phyloP scores from a whole-genome alignment of 305 asterid species.

The Nicotiana rustica region DNA sequence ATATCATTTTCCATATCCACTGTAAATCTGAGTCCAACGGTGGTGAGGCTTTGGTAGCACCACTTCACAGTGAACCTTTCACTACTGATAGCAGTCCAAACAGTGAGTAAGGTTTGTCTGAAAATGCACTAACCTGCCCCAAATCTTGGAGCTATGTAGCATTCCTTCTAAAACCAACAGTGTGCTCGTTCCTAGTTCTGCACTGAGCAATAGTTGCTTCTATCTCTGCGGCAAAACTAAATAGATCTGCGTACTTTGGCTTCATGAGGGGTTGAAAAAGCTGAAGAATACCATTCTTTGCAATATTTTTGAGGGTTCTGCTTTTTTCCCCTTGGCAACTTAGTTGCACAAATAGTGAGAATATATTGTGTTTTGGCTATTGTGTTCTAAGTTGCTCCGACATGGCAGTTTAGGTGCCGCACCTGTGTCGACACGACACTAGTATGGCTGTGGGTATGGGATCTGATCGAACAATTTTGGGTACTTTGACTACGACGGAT shows the following conservation, averaged over 20 bases:
- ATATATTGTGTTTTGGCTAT: neutral
- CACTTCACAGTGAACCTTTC: neutral
- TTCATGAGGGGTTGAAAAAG: neutral
- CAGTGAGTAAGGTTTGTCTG: slow-evolving; percentile 7
- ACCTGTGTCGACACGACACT: no score
- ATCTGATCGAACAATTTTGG: no score
- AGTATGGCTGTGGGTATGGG: no score
- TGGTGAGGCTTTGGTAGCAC: slow-evolving; percentile 7
- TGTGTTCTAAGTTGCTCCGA: no score
- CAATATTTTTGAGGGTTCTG: neutral
- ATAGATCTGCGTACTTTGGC: neutral
- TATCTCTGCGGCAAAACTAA: slow-evolving; percentile 25
- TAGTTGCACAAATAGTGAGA: slow-evolving; percentile 4
- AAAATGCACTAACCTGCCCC: neutral
- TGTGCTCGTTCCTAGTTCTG: neutral
- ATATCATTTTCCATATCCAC: neutral
- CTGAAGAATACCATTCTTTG: slow-evolving; percentile 9
- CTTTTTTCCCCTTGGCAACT: neutral
- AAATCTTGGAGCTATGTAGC: neutral
- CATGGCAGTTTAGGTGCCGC: no score
- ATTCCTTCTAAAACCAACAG: slow-evolving; percentile 11
- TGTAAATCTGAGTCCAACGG: neutral
- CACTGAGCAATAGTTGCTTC: slow-evolving; percentile 26
- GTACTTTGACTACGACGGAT: no score
- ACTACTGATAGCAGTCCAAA: slow-evolving; percentile 22